Base-by-base conservation (phyloP, 148 eudicot species). In the Rhododendron ferrugineum region DNA sequence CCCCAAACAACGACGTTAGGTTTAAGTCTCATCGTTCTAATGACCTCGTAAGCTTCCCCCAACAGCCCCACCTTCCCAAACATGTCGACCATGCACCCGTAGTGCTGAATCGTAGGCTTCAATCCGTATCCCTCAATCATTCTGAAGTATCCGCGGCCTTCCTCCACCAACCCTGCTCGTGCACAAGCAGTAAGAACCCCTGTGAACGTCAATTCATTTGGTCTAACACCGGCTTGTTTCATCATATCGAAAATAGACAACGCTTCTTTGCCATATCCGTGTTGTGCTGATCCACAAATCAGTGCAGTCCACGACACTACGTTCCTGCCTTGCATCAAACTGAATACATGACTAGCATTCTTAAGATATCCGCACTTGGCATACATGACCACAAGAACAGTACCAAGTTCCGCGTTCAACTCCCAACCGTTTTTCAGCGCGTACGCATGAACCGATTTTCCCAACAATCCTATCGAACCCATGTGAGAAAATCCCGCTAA, bases 101-200 rank as follows among this genome's bases (percentile, higher is more conserved):
- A 91, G 62, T 91, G 93, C 44, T 91, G 90, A 85, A 91, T 91
- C 47, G 76, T 87, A 7, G 90, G 93, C 84, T 70, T 56, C 76
- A 89, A 78, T 3, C 88, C 83, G 50, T 56, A 85, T 28, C 84
- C 85, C 37, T 85, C 73, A 30, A 88, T 84, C 91, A 89, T 87
- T 78, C 47, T 78, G 58, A 91, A 91, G 81, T 85, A 89, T 79
- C 73, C 82, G 1, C 86, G 87, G 23, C 93, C 91, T 52, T 91
- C 91, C 11, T 89, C 88, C 5, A 91, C 91, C 78, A 89, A 70
- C 72, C 93, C 93, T 44, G 89, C 87, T 42, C 87, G 89, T 66
- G 85, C 93, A 79, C 93, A 91, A 52, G 91, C 91, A 47, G 84
- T 88, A 54, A 91, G 88, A 11, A 89, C 75, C 40, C 93, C 93